Evolutionary conservation across 176 grass and related monocot genomes (phyloP).

Genomic region (Zoysia japonica): DNA sequence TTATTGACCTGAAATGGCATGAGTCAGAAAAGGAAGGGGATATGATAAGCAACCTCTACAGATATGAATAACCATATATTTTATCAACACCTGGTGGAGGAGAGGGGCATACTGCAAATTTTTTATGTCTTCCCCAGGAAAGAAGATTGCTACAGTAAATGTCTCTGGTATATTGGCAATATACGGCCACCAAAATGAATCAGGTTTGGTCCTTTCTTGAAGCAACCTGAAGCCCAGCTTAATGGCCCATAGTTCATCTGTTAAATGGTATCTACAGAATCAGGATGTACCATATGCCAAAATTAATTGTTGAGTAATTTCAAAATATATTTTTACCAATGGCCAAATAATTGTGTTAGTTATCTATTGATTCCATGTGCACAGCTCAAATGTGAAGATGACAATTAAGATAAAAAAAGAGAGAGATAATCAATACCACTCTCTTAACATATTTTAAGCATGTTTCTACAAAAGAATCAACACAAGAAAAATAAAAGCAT

Average conservation of each 20-base stretch:
- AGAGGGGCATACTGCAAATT: slow-evolving; percentile 83
- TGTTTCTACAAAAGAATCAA: too few relatives aligned
- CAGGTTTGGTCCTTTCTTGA: slow-evolving; percentile 70
- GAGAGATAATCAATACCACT: too few relatives aligned
- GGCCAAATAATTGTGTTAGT: too few relatives aligned
- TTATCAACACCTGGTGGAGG: slow-evolving; percentile 69
- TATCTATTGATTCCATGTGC: too few relatives aligned
- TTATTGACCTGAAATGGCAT: slow-evolving; percentile 75
- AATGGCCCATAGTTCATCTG: slow-evolving; percentile 98
- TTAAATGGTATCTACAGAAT: slow-evolving; percentile 62
- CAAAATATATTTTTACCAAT: too few relatives aligned
- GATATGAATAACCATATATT: slow-evolving; percentile 12
- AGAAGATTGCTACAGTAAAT: slow-evolving; percentile 74
- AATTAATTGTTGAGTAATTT: too few relatives aligned
- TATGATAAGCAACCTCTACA: background rate
- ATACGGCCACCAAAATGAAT: slow-evolving; percentile 94
- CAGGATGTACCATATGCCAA: too few relatives aligned
- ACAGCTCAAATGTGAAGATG: too few relatives aligned
- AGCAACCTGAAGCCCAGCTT: slow-evolving; percentile 89
- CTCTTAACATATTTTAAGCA: too few relatives aligned
- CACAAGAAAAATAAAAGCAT: too few relatives aligned
- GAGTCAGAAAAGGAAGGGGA: slow-evolving; percentile 33
- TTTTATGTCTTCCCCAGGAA: slow-evolving; percentile 82
- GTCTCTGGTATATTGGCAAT: slow-evolving; percentile 84
- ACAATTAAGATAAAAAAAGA: too few relatives aligned